Base-by-base conservation (phyloP, 495 filamentous ascomycete genomes). In the Darksidea phi region DNA sequence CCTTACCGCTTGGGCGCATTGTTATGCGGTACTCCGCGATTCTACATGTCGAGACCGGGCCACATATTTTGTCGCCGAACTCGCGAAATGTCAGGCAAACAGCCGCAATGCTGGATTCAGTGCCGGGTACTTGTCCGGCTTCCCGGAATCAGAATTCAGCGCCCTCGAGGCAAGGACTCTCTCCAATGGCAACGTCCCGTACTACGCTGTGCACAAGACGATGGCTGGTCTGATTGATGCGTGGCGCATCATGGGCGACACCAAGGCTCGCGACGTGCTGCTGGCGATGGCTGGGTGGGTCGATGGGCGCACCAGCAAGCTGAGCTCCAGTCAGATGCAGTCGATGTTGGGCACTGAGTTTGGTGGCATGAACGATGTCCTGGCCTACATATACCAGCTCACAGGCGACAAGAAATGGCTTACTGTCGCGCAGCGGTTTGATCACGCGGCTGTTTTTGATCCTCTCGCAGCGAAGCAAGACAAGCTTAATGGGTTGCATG, bases 311-410 rank as follows among this genome's bases (percentile, higher is more conserved):
- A 76, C 74, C 2, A 38, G 46, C 17, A 61, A 62, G 50, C 62
- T 76, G 24, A 69, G 53, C 45, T 56, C 48, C 46, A 36, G n/a
- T n/a, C 67, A 69, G 57, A 76, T 76, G 74, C 74, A 76, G 54
- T 48, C 46, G 2, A 53, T 76, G 50, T 47, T 76, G 50, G 67
- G 64, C 13, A 75, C 73, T 8, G 74, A 76, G 56, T 74, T 72
- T 37, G 74, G 74, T 32, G 74, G 74, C 41, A 76, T 76, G 74
- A 71, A 71, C 57, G 74, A 74, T 13, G 69, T 75, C 23, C 51
- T 76, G 13, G 57, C 73, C 3, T 65, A 75, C 24, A 59, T 76
- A 15, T 71, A 74, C 66, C 59, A 52, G 1, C 62, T 66, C 43
- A 75, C 69, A 1, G 72, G 69, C 1, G 68, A 72, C 46, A 63